Base-by-base conservation (phyloP, 2,329 filamentous ascomycete species). In the Zalaria obscura region DNA sequence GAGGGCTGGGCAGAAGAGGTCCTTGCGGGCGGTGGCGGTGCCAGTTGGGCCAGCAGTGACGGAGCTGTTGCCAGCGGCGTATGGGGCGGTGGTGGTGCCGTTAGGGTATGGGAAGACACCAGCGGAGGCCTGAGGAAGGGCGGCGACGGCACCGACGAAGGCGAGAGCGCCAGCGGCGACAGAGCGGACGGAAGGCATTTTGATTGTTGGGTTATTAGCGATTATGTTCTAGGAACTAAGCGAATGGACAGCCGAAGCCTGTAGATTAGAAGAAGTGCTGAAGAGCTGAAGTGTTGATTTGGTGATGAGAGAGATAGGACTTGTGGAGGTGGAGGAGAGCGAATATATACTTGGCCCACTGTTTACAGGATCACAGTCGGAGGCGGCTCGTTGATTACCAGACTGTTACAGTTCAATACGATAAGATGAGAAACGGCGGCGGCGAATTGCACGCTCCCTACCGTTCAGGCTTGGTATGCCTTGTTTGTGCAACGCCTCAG, bases 1-100 rank as follows among this genome's bases (percentile, higher is more conserved):
- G 32, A 44, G 42, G 7, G 32, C 31, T 35, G 42, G 42, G 42
- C 42, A 44, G 42, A 44, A 44, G 33, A 40, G 36, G 42, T 31
- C 29, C 27, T 40, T 35, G 10, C 33, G 18, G n/a, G 40, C 18
- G 2, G 9, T 27, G 27, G 42, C 37, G 10, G 5, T 32, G n/a
- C 7, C 7, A 32, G 29, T n/a, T 7, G 29, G n/a, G 32, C 6
- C 32, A 27, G n/a, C 33, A 36, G 39, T 18, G 10, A 27, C 38
- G 8, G 36, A 5, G 27, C 11, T 38, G 37, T 36, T 43, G 33
- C 5, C 27, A 32, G 29, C 7, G 9, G n/a, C n/a, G 43, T 35
- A 29, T 26, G 27, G 25, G 27, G n/a, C 39, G 11, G 40, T 26
- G 35, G 27, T 32, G 27, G 25, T 25, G 18, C 4, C 28, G 25